phyloP scores from a whole-genome alignment of 768 basidiomycete genomes.

The Lepiota venenata region DNA sequence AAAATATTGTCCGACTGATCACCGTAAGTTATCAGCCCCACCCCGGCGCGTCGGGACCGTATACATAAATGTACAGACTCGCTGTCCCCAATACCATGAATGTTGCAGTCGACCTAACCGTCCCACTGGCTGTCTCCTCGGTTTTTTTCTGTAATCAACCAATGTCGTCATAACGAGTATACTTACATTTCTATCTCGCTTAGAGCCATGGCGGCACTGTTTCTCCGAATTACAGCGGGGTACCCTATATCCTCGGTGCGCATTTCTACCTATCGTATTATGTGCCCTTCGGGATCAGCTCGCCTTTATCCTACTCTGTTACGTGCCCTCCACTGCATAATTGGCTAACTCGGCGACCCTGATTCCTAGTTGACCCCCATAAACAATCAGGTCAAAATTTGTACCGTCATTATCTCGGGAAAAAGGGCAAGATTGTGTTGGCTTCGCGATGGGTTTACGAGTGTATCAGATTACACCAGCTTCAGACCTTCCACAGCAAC shows the following conservation, averaged over 20 bases:
- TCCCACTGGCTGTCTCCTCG: background rate
- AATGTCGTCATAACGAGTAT: background rate
- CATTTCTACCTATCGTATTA: conserved; percentile 11
- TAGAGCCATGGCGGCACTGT: conserved; percentile 80
- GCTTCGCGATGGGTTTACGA: conserved; percentile 73
- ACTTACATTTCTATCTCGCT: conserved; percentile 7
- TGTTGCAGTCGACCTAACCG: background rate
- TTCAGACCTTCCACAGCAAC: conserved; percentile 73
- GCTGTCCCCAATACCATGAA: background rate
- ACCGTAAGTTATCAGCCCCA: conserved; percentile 45
- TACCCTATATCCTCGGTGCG: conserved; percentile 77
- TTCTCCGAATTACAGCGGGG: conserved; percentile 73
- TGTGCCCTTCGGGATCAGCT: background rate
- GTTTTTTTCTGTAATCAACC: background rate
- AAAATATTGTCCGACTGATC: conserved; percentile 59
- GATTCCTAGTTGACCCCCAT: conserved; percentile 65
- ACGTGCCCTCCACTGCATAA: background rate
- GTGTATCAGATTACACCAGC: conserved; percentile 63
- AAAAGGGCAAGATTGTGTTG: conserved; percentile 78
- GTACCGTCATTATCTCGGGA: conserved; percentile 73
- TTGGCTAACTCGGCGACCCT: background rate
- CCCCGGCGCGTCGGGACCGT: background rate
- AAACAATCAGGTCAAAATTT: conserved; percentile 79
- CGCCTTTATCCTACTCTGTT: background rate
- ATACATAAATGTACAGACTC: background rate